A percentile compares a stretch with the other conserved stretches of the same genome.
Conservation (phyloP, 2,329 filamentous ascomycete genomes). For the Graphilbum ipis-grandicollis region DNA sequence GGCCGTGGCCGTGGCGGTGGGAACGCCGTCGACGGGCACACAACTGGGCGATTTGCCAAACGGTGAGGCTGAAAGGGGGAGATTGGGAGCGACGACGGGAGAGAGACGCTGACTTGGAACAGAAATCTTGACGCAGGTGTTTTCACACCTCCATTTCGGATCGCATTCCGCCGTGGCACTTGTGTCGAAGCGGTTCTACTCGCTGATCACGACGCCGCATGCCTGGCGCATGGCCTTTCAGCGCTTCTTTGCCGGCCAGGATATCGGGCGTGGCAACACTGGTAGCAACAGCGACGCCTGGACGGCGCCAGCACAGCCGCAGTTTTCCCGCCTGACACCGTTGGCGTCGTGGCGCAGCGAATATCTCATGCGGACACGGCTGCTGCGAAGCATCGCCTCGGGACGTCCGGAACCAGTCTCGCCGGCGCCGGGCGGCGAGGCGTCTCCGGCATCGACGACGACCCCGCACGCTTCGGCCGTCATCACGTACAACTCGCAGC, state of each 20-base stretch:
- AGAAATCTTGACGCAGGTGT: conserved; percentile 85
- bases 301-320: conserved; percentile 55
- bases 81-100: too few relatives aligned
- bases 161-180: conserved; percentile 69
- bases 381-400: conserved; percentile 63
- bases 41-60: conserved; percentile 54
- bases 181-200: conserved; percentile 76
- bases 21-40: conserved; percentile 12
- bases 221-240: conserved; percentile 88
- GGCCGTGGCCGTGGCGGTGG: conserved; percentile 2
- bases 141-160: conserved; percentile 77
- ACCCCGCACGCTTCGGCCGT: conserved; percentile 56
- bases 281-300: too few relatives aligned
- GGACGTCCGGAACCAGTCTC: conserved; percentile 65
- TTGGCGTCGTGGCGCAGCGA: conserved; percentile 92
- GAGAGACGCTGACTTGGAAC: too few relatives aligned
- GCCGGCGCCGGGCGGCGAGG: conserved; percentile 25
- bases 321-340: conserved; percentile 66
- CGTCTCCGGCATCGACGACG: conserved; percentile 43
- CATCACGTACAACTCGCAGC: conserved; percentile 70
- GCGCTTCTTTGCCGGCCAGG: conserved; percentile 71
- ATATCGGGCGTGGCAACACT: conserved; percentile 13
- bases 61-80: conserved; percentile 54
- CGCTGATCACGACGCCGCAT: conserved; percentile 75
- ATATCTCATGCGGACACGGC: conserved; percentile 72